Evolutionary conservation across 345 rosid genomes (phyloP), one percentile per base, ranked within the genome.

Genomic region (Alliaria petiolata): DNA sequence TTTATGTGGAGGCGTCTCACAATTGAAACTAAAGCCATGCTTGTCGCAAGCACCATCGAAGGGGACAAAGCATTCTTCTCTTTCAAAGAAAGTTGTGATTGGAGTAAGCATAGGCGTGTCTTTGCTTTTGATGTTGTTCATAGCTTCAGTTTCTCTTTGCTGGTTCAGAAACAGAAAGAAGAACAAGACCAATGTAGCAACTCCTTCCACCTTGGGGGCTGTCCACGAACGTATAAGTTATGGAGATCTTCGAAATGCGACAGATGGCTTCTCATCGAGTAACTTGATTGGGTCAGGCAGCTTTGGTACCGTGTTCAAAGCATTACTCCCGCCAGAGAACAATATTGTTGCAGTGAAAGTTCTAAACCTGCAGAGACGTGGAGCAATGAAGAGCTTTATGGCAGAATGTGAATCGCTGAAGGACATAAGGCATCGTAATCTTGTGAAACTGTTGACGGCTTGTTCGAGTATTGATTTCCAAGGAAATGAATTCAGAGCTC

Each of bases 401-500:
- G 78, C 81, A 8, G 87, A 85, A 66, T 85, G 87, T 42, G 55
- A 81, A 53, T 79, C 81, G 1, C 46, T 83, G 17, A 78, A 80
- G 17, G 58, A 15, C 12, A 53, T 75, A 8, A 80, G 85, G 57
- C 90, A 84, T 30, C 72, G 88, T 14, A 86, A 84, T 64, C 80
- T 86, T 22, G 69, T 84, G 31, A 86, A 83, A 58, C 15, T 84
- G 3, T 45, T 84, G 10, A 79, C 84, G 11, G 81, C 77, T 16
- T 84, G 91, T 73, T 81, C 84, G 2, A 83, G 88, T 69, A 38
- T 75, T 8, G 87, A 86, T 50, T 57, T 47, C 15, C 59, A 71
- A 12, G 81, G 88, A 44, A 78, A 84, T 53, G 78, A 78, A 40
- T 86, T 86, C 67, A 86, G 80, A 65, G 88, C 88, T 7, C 69